Conservation (phyloP, 495 filamentous ascomycete genomes). For the Penicillium psychrofluorescens region DNA sequence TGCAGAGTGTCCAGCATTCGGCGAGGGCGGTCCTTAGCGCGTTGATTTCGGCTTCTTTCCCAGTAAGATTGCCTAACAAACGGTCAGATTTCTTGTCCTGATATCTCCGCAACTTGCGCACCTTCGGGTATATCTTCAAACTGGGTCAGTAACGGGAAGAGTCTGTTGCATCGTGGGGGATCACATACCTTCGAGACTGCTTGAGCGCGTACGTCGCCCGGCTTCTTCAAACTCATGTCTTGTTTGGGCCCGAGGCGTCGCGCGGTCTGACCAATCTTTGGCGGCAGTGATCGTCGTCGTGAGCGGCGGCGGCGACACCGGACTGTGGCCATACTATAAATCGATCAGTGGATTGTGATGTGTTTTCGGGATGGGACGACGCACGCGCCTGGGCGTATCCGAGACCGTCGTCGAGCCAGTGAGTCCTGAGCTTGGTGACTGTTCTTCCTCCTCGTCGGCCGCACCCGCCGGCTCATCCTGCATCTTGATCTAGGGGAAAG, state of each 20-base stretch:
- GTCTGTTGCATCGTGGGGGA: conserved; percentile 1
- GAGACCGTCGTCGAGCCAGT: no score
- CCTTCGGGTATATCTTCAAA: conserved; percentile 40
- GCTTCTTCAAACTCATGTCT: conserved; percentile 60
- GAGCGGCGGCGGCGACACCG: conserved; percentile 57
- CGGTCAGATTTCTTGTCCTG: conserved; percentile 10
- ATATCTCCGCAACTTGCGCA: conserved; percentile 1
- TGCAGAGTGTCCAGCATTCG: conserved; percentile 93
- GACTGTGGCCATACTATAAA: conserved; percentile 21
- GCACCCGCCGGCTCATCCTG: no score
- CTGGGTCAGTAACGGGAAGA: conserved; percentile 7
- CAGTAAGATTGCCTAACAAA: conserved; percentile 22
- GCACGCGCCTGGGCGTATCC: no score
- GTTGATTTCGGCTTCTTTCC: conserved; percentile 57
- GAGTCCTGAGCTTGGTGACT: no score
- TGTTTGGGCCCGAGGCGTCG: conserved; percentile 78
- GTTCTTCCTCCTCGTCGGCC: no score
- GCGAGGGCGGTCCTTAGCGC: conserved; percentile 70
- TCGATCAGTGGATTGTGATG: no score
- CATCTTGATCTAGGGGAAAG: background rate
- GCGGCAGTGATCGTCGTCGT: conserved; percentile 60
- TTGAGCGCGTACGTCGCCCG: conserved; percentile 38
- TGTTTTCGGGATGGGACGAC: no score
- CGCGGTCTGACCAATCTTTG: conserved; percentile 57
- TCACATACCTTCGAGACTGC: conserved; percentile 66